These are phyloP conservation scores for Ogataea ramenticola DNA, from an alignment of 805 yeast genomes.

Conservation along the genomic window DNA sequence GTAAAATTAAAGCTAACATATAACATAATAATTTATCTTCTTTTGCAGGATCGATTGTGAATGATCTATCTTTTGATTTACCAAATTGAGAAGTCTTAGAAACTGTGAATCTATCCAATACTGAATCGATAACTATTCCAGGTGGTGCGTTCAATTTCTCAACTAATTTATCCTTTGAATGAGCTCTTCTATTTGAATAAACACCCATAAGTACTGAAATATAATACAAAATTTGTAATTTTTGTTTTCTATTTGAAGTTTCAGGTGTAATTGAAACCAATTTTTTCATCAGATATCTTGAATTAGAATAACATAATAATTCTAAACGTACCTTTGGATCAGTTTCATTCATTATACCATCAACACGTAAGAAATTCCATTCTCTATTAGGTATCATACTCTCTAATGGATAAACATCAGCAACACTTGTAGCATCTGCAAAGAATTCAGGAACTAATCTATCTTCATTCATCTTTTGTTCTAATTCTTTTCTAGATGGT, in stretches of 20 bases:
- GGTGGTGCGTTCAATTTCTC: conserved; percentile 68
- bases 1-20: conserved; percentile 64
- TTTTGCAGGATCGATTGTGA: conserved; percentile 74
- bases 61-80: conserved; percentile 69
- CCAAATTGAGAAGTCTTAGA: conserved; percentile 59
- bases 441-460: conserved; percentile 81
- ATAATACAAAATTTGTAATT: conserved; percentile 68
- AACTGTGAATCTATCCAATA: conserved; percentile 66
- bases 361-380: conserved; percentile 56
- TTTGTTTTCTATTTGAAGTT: conserved; percentile 39
- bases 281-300: conserved; percentile 47
- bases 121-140: conserved; percentile 63
- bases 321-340: conserved; percentile 44
- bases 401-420: conserved; percentile 71
- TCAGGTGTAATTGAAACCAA: conserved; percentile 32
- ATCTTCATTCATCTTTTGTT: conserved; percentile 47
- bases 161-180: conserved; percentile 49
- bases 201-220: conserved; percentile 76
- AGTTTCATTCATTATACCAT: conserved; percentile 49
- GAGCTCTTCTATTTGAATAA: conserved; percentile 63
- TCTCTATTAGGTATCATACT: conserved; percentile 66
- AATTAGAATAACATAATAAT: conserved; percentile 53
- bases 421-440: conserved; percentile 72
- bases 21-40: conserved; percentile 84
- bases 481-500: conserved; percentile 65